A percentile compares a stretch with the other conserved stretches of the same genome.
Conservation (phyloP, 75 land plant genomes). For the Picea glauca region DNA sequence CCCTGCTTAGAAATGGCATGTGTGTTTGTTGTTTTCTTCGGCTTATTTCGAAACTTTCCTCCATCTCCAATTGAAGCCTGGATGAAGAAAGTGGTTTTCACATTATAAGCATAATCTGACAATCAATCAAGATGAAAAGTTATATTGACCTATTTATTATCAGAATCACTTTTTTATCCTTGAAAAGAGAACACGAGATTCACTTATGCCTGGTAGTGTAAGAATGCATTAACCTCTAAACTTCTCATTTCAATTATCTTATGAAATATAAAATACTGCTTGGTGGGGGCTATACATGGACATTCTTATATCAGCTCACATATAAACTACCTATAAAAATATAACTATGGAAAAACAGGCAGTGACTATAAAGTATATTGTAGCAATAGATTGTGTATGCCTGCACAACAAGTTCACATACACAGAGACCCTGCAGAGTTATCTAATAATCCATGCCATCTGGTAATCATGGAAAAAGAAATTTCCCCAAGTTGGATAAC, state of each 20-base stretch:
- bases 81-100: constrained; percentile 5
- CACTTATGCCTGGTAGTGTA: no score
- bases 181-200: no score
- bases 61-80: constrained; percentile 37
- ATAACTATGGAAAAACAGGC: not conserved
- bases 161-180: not conserved
- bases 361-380: not conserved
- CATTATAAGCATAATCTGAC: not conserved
- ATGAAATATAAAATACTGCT: not conserved
- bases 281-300: not conserved
- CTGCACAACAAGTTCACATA: not conserved
- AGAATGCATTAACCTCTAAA: no score
- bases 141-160: not conserved
- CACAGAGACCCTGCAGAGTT: not conserved
- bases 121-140: not conserved
- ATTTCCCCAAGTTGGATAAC: not conserved
- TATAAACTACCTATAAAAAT: not conserved
- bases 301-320: not conserved
- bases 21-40: constrained; percentile 24
- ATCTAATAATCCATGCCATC: not conserved
- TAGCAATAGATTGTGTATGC: not conserved
- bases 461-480: not conserved
- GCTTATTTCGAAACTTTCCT: constrained; percentile 24
- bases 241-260: no score
- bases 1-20: constrained; percentile 21